Conservation (phyloP, 352 stramenopile species). For the Phytophthora palmivora region DNA sequence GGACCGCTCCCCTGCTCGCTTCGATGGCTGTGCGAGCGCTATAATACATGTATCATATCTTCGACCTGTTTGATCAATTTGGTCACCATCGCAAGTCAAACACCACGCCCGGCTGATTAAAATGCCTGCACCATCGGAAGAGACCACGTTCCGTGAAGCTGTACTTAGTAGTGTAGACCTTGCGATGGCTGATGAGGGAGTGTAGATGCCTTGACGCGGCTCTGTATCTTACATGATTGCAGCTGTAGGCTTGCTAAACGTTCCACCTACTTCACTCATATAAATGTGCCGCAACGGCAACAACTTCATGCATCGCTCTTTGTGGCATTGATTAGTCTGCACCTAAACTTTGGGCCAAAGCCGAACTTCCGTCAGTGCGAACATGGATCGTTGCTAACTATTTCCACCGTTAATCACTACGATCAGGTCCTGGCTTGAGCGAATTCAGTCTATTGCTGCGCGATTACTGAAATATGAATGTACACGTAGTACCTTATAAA, state of each 20-base stretch:
- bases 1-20: background rate
- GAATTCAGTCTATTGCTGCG: too few species aligned
- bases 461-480: too few species aligned
- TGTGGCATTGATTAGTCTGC: background rate
- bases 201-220: background rate
- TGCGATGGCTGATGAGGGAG: slow-evolving; percentile 2
- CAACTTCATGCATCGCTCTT: background rate
- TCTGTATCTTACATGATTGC: slow-evolving; percentile 15
- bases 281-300: background rate
- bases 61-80: background rate
- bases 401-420: too few species aligned
- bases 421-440: too few species aligned
- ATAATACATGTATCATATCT: too few species aligned
- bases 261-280: slow-evolving; percentile 7
- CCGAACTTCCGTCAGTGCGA: too few species aligned
- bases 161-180: background rate
- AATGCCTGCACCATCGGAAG: slow-evolving; percentile 10
- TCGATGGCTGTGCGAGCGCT: too few species aligned
- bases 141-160: background rate
- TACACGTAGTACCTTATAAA: too few species aligned
- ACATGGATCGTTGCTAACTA: too few species aligned
- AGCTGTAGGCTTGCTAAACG: slow-evolving; percentile 10
- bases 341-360: too few species aligned
- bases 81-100: background rate
- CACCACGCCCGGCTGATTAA: slow-evolving; percentile 1